Evolutionary conservation across 192 early-diverging fungal species (phyloP).

Genomic region (Podila horticola): DNA sequence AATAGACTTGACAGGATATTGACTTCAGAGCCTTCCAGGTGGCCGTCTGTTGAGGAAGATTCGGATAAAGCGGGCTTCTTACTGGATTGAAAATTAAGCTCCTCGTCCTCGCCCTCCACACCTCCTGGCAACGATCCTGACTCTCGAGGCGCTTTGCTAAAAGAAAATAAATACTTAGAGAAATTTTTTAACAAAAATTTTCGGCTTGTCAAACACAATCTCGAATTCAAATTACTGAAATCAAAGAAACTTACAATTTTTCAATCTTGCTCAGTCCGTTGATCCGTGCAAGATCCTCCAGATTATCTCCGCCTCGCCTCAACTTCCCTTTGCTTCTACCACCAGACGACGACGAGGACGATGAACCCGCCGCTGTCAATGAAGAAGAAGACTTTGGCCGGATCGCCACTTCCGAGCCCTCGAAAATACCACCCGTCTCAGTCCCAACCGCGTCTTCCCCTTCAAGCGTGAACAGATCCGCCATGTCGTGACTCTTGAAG

Average conservation of each 20-base stretch:
- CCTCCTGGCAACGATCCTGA: slow-evolving; percentile 45
- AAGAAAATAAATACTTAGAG: not conserved
- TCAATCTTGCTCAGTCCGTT: slow-evolving; percentile 28
- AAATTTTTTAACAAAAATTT: not conserved
- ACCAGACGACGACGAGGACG: not conserved
- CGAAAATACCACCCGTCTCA: slow-evolving; percentile 89
- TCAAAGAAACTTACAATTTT: slow-evolving; percentile 24
- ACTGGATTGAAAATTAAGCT: slow-evolving; percentile 7
- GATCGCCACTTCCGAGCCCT: slow-evolving; percentile 71
- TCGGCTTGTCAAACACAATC: no score
- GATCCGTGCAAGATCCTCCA: slow-evolving; percentile 24
- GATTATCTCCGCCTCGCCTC: slow-evolving; percentile 22
- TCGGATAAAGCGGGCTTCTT: not conserved
- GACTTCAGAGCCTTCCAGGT: slow-evolving; percentile 46
- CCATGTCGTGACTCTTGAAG: slow-evolving; percentile 86
- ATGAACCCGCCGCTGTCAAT: not conserved
- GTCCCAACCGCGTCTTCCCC: slow-evolving; percentile 66
- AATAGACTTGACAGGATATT: slow-evolving; percentile 86
- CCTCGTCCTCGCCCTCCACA: slow-evolving; percentile 25
- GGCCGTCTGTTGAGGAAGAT: not conserved
- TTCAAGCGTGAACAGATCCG: slow-evolving; percentile 87
- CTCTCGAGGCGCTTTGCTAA: slow-evolving; percentile 28
- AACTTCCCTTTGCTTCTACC: slow-evolving; percentile 12
- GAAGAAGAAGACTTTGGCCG: slow-evolving; percentile 21
- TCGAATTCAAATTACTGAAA: no score